A percentile compares a stretch with the other conserved stretches of the same genome.
These are phyloP conservation scores for Clavulina sp. DNA, from an alignment of 768 basidiomycete species.

Conservation along the genomic window DNA sequence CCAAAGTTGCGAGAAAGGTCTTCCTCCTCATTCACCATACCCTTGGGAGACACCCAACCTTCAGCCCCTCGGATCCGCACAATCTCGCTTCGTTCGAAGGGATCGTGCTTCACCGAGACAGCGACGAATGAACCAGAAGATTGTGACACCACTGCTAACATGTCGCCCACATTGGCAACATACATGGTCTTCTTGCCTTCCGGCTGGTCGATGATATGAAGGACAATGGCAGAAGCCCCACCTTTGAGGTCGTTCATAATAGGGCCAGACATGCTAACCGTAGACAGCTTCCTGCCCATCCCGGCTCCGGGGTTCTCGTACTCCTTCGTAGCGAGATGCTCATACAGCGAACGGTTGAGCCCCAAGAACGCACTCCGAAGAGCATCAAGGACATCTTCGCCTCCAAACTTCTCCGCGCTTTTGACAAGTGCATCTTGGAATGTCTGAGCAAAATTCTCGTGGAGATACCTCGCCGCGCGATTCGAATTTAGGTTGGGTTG, in stretches of 20 bases:
- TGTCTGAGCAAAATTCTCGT: conserved; percentile 54
- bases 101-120: conserved; percentile 71
- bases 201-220: conserved; percentile 50
- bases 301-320: conserved; percentile 11
- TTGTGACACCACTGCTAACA: conserved; percentile 70
- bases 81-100: conserved; percentile 73
- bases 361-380: conserved; percentile 74
- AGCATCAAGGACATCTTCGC: conserved; percentile 51
- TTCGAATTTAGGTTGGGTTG: conserved; percentile 29
- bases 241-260: conserved; percentile 30
- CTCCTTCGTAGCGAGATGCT: conserved; percentile 27
- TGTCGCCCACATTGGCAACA: conserved; percentile 79
- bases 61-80: conserved; percentile 78
- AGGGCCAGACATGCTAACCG: conserved; percentile 32
- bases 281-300: conserved; percentile 49
- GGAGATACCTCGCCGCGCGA: conserved; percentile 51
- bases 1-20: conserved; percentile 90
- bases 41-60: conserved; percentile 85
- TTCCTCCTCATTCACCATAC: conserved; percentile 79
- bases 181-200: conserved; percentile 41
- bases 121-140: conserved; percentile 48
- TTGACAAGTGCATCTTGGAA: conserved; percentile 42
- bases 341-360: conserved; percentile 68
- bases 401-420: conserved; percentile 23
- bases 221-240: conserved; percentile 71